Base-by-base conservation (phyloP, 306 rosid genomes). In the Quercus bicolor region DNA sequence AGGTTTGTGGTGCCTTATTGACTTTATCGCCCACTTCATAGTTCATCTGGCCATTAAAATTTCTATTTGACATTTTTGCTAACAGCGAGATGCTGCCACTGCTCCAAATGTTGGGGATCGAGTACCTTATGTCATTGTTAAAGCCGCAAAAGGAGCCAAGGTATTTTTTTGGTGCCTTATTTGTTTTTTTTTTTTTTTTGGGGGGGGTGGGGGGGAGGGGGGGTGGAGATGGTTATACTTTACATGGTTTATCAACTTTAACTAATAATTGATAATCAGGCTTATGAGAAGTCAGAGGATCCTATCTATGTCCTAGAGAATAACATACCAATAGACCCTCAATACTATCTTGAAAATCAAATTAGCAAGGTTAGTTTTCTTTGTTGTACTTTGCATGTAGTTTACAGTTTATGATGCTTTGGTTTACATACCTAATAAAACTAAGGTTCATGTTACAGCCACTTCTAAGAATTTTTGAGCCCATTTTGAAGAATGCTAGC, bases 51-150 rank as follows among this genome's bases (percentile, higher is more conserved):
- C 57, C 61, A 62, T 52, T 65, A 76, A 24, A 70, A 28, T 78
- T 26, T 81, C 60, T 37, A 53, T 73, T 77, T 74, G 53, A 77
- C 73, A 78, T 75, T 72, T 33, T 79, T 55, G 74, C 83, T 72
- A 77, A 76, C 84, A 95, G 98, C 84, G 97, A 78, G 98, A 95
- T 91, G 91, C 98, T 83, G 98, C 98, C 72, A 91, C 98, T 77
- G 98, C 98, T 81, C 98, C 98, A 77, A 92, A 90, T 85, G 98
- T 95, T 83, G 98, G 98, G 69, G 98, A 95, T 81, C 90, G 98
- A 57, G 98, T 95, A 61, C 98, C 98, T 31, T 95, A 95, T 84
- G 98, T 95, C 68, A 92, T 95, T 74, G 48, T 95, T 71, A 91
- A 95, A 92, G 98, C 91, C 68, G 92, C 98, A 68, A 95, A 92